Base-by-base conservation (phyloP, 257 asterid species). In the Osmanthus fragrans region DNA sequence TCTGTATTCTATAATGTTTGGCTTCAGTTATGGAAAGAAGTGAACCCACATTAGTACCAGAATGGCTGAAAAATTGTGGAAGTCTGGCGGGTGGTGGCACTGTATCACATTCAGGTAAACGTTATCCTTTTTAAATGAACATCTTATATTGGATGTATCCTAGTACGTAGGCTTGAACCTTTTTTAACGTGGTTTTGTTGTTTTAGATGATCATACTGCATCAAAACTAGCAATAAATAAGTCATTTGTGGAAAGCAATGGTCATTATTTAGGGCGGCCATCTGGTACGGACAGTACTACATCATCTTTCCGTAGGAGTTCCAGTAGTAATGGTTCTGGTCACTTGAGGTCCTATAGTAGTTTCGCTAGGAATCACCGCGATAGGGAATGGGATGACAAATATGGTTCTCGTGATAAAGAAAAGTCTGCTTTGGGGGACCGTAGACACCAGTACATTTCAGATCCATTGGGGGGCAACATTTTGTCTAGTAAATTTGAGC, bases 301-400 rank as follows among this genome's bases (percentile, higher is more conserved):
- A 30, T 84, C 96, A 58, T 88, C 84, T 76, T 86, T 88, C 77
- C 90, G 84, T 19, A 82, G 92, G 84, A 88, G 88, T 84, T 87
- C 95, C 49, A 91, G 84, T 75, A 82, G 92, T 72, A 92, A 89
- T 74, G 87, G 87, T 73, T 86, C 92, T 68, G 83, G 86, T 81
- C 83, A 87, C 80, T 77, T 70, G 71, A 87, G 87, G 83, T 85
- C 96, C 79, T 85, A 89, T 78, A 82, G 85, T 82, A 90, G 85
- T 85, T 89, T 93, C 74, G 85, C 92, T 78, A 86, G 94, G 87
- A 89, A 82, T 77, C 87, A 84, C n/a, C 95, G 85, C 60, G 82
- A 85, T 75, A 86, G 86, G 80, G 91, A 89, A 47, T 71, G 89
- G 90, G 92, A 89, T 77, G 90, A 88, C 49, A 36, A 73, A 10